These are phyloP conservation scores for Scenedesmus sp. DNA, from an alignment of 163 green algal species.

Conservation along the genomic window DNA sequence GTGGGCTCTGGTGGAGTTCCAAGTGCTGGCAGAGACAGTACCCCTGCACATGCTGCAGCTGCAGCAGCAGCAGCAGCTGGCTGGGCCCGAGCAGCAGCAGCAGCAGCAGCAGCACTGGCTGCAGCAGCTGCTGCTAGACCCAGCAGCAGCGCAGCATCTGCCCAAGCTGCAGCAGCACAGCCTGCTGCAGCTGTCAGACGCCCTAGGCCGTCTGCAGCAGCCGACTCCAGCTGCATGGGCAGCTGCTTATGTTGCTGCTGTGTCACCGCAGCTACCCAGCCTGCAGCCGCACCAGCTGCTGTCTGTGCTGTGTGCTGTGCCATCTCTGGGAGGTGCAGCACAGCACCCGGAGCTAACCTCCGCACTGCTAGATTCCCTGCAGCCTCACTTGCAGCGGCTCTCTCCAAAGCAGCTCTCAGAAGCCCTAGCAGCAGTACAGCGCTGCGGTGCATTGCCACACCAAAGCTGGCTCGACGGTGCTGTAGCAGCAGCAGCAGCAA, in stretches of 20 bases:
- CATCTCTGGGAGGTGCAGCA: constrained; percentile 14
- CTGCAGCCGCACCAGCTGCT: constrained; percentile 20
- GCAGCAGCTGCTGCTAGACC: constrained; percentile 6
- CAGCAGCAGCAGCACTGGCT: constrained; percentile 32
- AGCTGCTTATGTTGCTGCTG: constrained; percentile 3
- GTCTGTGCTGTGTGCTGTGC: constrained; percentile 18
- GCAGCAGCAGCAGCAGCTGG: neutral
- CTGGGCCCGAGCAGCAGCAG: neutral
- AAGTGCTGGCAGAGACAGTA: neutral
- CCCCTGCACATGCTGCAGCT: neutral
- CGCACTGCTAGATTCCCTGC: constrained; percentile 9
- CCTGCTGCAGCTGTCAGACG: constrained; percentile 35
- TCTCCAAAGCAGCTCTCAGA: constrained; percentile 31
- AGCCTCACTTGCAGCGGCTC: neutral
- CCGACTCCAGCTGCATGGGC: constrained; percentile 19
- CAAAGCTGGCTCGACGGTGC: neutral
- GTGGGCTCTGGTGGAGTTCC: constrained; percentile 22
- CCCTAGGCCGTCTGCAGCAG: constrained; percentile 32
- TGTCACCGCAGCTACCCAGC: neutral
- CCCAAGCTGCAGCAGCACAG: neutral
- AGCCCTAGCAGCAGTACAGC: neutral
- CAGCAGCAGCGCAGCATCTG: neutral
- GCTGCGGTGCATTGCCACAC: neutral
- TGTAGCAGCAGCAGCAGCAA: neutral
- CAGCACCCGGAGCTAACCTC: neutral